These are phyloP conservation scores for Schwanniomyces occidentalis DNA, from an alignment of 805 yeast species.

Conservation along the genomic window DNA sequence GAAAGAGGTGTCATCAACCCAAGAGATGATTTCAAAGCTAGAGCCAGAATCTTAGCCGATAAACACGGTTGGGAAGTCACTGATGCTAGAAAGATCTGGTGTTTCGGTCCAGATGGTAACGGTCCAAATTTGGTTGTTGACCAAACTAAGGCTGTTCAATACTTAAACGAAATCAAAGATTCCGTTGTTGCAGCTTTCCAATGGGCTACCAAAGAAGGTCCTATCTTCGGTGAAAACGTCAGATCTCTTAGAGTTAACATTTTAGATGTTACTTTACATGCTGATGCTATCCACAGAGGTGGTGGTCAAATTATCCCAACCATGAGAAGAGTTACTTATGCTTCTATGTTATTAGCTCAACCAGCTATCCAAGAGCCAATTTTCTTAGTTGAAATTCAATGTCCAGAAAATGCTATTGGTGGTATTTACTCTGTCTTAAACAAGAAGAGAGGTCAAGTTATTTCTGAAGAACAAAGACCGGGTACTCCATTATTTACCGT, in stretches of 20 bases:
- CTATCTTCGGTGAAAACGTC: conserved; percentile 93
- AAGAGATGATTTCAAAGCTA: conserved; percentile 97
- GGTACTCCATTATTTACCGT: conserved; percentile 99
- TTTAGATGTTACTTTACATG: conserved; percentile 98
- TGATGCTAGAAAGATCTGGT: conserved; percentile 99
- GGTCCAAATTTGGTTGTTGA: conserved; percentile 99
- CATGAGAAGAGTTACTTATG: conserved; percentile 99
- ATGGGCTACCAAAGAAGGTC: conserved; percentile 99
- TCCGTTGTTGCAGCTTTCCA: conserved; percentile 99
- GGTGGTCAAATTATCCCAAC: conserved; percentile 99
- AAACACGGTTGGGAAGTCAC: conserved; percentile 99
- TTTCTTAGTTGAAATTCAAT: conserved; percentile 98
- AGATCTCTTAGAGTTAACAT: conserved; percentile 97
- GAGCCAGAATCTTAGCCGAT: conserved; percentile 99
- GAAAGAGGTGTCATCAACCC: conserved; percentile 91
- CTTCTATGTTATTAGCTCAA: conserved; percentile 96
- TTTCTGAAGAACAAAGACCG: conserved; percentile 99
- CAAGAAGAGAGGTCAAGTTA: conserved; percentile 99
- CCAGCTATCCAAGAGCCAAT: conserved; percentile 99
- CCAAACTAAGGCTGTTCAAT: conserved; percentile 99
- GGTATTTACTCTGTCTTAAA: conserved; percentile 99
- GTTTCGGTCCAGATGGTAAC: conserved; percentile 99
- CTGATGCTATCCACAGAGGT: conserved; percentile 99
- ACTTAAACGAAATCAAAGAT: conserved; percentile 98
- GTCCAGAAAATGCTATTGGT: conserved; percentile 99